Base-by-base conservation (phyloP, 2,329 filamentous ascomycete genomes). In the Colletotrichum zoysiae region DNA sequence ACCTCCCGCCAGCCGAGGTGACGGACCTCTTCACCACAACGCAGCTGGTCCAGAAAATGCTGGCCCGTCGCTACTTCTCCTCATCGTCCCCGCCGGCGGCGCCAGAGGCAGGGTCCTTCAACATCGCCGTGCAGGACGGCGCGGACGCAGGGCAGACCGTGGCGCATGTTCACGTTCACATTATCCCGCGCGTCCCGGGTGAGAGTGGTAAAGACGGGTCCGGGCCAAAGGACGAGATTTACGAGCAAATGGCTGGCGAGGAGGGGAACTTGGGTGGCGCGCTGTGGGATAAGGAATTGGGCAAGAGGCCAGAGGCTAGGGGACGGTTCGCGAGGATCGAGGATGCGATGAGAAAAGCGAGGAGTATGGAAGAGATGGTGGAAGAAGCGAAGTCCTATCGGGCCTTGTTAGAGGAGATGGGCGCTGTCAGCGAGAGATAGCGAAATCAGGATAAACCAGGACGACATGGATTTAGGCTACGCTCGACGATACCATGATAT, bases 101-200 rank as follows among this genome's bases (percentile, higher is more conserved):
- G 53, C 79, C 82, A 12, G 82, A 87, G 44, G 92, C 90, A 7
- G 90, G 93, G 12, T 93, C 93, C 71, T 92, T 98, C 83, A 98
- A 97, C 79, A 91, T 99, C 61, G 95, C 95, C 0, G 88, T 99
- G n/a, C 96, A 99, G 81, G 96, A 99, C 81, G 96, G 96, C 26
- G 84, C 86, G 42, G 94, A 95, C 71, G 94, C 96, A 1, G 96
- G 96, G 0, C 96, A 99, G 87, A 97, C 94, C 69, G 95, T 99
- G 56, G 87, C 94, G 11, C 96, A 99, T 83, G 90, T 98, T 18
- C 96, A 99, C 83, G 93, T 95, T 35, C 96, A 99, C 83, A 89
- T 98, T 60, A 95, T 98, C 65, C 95, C 95, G 26, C 85, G 95
- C 46, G 85, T 84, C 70, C 84, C 83, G 70, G 87, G 90, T 50